These are phyloP conservation scores for Celoporthe dispersa DNA, from an alignment of 2,329 filamentous ascomycete species.

Conservation along the genomic window DNA sequence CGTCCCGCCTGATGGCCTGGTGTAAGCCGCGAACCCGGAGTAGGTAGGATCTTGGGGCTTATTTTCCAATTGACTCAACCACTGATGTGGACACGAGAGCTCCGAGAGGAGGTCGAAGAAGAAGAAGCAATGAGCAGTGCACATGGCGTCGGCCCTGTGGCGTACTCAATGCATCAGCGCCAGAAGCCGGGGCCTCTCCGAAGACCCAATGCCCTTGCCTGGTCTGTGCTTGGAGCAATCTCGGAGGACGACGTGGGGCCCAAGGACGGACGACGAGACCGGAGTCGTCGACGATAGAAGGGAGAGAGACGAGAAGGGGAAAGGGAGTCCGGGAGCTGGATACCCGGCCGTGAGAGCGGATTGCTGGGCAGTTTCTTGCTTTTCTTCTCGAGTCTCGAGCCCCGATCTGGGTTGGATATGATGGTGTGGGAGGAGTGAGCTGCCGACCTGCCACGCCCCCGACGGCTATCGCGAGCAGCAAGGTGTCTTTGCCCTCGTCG, in stretches of 20 bases:
- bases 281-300: background rate
- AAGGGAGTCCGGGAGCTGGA: background rate
- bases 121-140: background rate
- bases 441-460: too few species aligned
- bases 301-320: background rate
- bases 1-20: slow-evolving; percentile 7
- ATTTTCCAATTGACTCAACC: too few species aligned
- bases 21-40: slow-evolving; percentile 12
- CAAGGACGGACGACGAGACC: background rate
- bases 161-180: background rate
- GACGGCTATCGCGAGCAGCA: too few species aligned
- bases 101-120: background rate
- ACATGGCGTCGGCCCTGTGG: background rate
- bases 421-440: background rate
- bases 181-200: background rate
- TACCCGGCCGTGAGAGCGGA: background rate
- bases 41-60: background rate
- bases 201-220: background rate
- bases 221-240: slow-evolving; percentile 9
- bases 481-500: background rate
- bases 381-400: background rate
- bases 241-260: background rate
- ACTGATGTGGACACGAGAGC: background rate
- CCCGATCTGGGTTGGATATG: background rate
- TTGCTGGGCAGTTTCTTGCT: background rate